These are phyloP conservation scores for Erodium trifolium DNA, from an alignment of 441 rosid genomes.

Conservation along the genomic window DNA sequence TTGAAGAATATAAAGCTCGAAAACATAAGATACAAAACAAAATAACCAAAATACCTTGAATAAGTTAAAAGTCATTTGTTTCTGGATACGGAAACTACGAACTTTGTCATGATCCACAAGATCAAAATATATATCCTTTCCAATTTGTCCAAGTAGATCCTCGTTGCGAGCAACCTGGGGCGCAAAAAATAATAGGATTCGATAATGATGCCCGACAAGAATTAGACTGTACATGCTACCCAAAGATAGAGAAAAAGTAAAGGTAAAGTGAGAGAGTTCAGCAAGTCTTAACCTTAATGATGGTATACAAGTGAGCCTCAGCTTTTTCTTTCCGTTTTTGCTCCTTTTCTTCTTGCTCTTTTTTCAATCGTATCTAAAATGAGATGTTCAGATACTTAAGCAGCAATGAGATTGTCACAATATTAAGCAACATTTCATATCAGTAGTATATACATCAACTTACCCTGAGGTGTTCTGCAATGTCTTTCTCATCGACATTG, in stretches of 20 bases:
- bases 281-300: conserved; percentile 50
- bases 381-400: conserved; percentile 10
- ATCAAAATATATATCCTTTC: conserved; percentile 63
- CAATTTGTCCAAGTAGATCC: conserved; percentile 79
- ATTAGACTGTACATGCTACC: conserved; percentile 33
- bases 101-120: conserved; percentile 80
- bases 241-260: conserved; percentile 17
- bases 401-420: neutral
- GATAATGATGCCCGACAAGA: conserved; percentile 18
- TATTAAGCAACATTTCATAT: neutral
- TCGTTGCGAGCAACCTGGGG: conserved; percentile 81
- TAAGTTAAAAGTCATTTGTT: conserved; percentile 46
- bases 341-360: conserved; percentile 86
- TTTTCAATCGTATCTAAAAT: conserved; percentile 76
- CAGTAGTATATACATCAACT: conserved; percentile 15
- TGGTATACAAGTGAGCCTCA: conserved; percentile 87
- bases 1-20: neutral
- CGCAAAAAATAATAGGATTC: conserved; percentile 30
- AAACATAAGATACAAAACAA: neutral
- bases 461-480: conserved; percentile 94
- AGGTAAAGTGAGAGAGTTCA: conserved; percentile 7
- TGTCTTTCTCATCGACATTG: conserved; percentile 91
- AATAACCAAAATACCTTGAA: conserved; percentile 42
- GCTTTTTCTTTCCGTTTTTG: conserved; percentile 81
- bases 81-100: conserved; percentile 60